Percentiles rank a stretch among this genome's conserved stretches.
Conservation (phyloP, 75 land plant species). For the Adiantum capillusveneris region DNA sequence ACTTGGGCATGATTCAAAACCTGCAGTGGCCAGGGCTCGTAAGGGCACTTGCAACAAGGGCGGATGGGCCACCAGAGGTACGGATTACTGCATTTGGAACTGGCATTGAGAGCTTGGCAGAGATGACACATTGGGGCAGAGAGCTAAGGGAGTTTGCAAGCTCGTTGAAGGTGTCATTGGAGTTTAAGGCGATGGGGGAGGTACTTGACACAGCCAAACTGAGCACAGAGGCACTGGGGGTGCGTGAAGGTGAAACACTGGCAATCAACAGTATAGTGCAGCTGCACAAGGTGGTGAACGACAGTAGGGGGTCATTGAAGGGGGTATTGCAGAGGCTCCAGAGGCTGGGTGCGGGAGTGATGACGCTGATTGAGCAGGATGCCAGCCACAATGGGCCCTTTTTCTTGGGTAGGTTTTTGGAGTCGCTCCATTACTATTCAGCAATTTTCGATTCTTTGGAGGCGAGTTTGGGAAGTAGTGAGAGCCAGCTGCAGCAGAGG, state of each 20-base stretch:
- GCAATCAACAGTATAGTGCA: too few species aligned
- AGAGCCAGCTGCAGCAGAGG: slow-evolving; percentile 22
- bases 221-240: slow-evolving; percentile 4
- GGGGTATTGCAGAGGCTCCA: too few species aligned
- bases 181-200: slow-evolving; percentile 18
- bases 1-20: slow-evolving; percentile 37
- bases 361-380: too few species aligned
- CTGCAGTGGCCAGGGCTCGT: slow-evolving; percentile 45
- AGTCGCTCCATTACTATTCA: slow-evolving; percentile 52
- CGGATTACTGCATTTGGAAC: slow-evolving; percentile 22
- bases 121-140: background rate
- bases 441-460: slow-evolving; percentile 54
- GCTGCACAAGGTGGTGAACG: too few species aligned
- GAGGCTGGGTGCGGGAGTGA: too few species aligned
- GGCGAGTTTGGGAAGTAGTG: slow-evolving; percentile 32
- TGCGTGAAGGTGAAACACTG: too few species aligned
- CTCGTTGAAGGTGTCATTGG: slow-evolving; percentile 13
- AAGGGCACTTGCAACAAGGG: slow-evolving; percentile 23
- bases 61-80: slow-evolving; percentile 24
- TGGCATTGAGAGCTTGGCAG: slow-evolving; percentile 9
- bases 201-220: slow-evolving; percentile 10
- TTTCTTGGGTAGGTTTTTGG: too few species aligned
- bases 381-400: too few species aligned
- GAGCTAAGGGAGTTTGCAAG: slow-evolving; percentile 10
- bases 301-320: too few species aligned